Evolutionary conservation across 345 rosid species (phyloP).

Genomic region (Acer saccharum): DNA sequence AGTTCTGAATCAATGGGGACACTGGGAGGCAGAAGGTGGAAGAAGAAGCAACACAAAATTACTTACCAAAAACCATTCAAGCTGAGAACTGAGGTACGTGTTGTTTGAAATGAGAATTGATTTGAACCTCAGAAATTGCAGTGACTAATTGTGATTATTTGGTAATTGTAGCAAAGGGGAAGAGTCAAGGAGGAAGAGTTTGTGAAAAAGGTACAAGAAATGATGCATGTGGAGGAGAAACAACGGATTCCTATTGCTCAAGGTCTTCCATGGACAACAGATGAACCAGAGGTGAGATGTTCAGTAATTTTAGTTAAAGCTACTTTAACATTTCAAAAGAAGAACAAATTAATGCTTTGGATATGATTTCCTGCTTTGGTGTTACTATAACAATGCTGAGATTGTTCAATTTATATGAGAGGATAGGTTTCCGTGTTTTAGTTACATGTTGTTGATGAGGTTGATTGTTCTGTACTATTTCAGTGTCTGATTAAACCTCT

Average conservation of each 20-base stretch:
- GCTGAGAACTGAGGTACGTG: constrained; percentile 81
- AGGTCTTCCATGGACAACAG: constrained; percentile 97
- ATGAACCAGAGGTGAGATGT: constrained; percentile 81
- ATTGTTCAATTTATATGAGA: not conserved
- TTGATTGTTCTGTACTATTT: constrained; percentile 8
- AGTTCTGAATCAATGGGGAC: constrained; percentile 72
- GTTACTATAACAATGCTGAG: not conserved
- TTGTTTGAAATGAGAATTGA: not conserved
- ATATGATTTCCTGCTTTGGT: not conserved
- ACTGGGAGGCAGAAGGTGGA: constrained; percentile 59
- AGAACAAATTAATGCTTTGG: not conserved
- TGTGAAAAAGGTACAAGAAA: constrained; percentile 71
- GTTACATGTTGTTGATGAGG: not conserved
- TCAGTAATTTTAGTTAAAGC: not conserved
- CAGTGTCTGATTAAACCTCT: constrained; percentile 72
- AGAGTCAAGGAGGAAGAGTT: constrained; percentile 84
- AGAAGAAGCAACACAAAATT: constrained; percentile 59
- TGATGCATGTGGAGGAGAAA: constrained; percentile 65
- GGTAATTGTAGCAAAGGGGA: constrained; percentile 72
- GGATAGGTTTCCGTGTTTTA: not conserved
- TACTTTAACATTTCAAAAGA: not conserved
- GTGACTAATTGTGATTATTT: not conserved
- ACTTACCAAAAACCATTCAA: constrained; percentile 75
- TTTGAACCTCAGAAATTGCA: not conserved
- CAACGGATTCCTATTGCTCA: constrained; percentile 80